Evolutionary conservation across 2,329 filamentous ascomycete species (phyloP), one percentile per base, ranked within the genome.

Genomic region (Chrysoporthe cubensis): DNA sequence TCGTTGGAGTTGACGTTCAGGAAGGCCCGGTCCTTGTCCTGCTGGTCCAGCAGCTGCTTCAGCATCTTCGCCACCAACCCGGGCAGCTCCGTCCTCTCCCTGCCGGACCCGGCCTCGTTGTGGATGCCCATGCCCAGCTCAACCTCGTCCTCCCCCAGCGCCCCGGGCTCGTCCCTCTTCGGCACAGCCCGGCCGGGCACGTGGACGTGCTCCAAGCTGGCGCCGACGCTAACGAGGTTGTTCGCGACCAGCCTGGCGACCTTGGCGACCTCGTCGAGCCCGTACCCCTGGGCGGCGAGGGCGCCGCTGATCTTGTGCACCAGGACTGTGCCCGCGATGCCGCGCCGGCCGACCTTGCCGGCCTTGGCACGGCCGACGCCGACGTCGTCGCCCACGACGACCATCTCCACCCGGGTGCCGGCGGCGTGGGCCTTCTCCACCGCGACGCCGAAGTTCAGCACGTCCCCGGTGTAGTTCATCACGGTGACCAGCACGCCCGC

Each of bases 401-500:
- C 89, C 91, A 97, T 97, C 77, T 97, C 92, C 0, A 92, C 91
- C 21, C 88, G 81, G 34, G 93, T 80, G 0, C 93, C 94, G 0
- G 88, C 87, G 1, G 93, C 93, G 68, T 91, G 90, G 18, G 94
- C 94, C 82, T 97, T 97, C 79, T 97, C 95, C 9, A 96, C 92
- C 0, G 91, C 94, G 86, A 97, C 91, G 66, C 94, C 94, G 76
- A 97, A 97, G 80, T 97, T 96, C 72, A 97, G 85, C 65, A 97
- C 88, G 77, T 94, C 92, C 48, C 92, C 92, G 1, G 93, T 97
- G 79, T 97, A 97, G 78, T 97, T 97, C 92, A 97, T 97, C 42
- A 97, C 92, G 6, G 94, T 90, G n/a, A 97, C 91, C 52, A 97
- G 78, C 1, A 97, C 91, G 34, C 94, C 95, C 70, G 88, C 65